Evolutionary conservation across 2,329 filamentous ascomycete species (phyloP), one percentile per base, ranked within the genome.

Genomic region (Beauveria varroae): DNA sequence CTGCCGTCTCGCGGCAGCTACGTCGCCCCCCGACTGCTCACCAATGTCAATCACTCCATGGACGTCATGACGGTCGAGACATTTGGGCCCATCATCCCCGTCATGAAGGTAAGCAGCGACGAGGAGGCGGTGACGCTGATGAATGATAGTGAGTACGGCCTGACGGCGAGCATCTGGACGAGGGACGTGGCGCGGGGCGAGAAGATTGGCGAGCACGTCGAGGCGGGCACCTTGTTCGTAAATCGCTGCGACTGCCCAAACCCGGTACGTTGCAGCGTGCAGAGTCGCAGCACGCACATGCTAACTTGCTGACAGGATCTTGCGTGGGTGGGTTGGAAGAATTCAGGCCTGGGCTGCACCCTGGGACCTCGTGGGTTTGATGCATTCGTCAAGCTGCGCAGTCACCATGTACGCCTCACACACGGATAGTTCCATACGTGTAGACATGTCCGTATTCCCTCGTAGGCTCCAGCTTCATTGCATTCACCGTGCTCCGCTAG

Each of bases 131-230:
- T 97, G 64, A 76, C 79, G 66, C 77, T 93, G 56, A 97, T 97
- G 92, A 97, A 97, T 69, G 92, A 96, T 72, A 95, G 90, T 76
- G 87, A 96, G 66, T 96, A 96, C 71, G 93, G 93, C 4, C 81
- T 98, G 64, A 97, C 93, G 5, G 93, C 92, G n/a, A 96, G 91
- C 70, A 92, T 98, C 69, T 98, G 93, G 93, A 96, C 92, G 62
- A 96, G 93, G 74, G 91, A 97, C 70, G 84, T 86, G 2, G 80
- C 78, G 49, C 87, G 81, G 70, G 93, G 88, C n/a, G 86, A 92
- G 67, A 82, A 89, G 71, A 80, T 98, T 57, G 85, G 88, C 44
- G 87, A 95, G 59, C 80, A 87, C 56, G 86, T 98, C 52, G 93
- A 97, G 72, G 93, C 93, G 51, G 93, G 93, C 46, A 98, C 93